Evolutionary conservation across 805 yeast species (phyloP).

Genomic region (Starmerella sirachaensis): DNA sequence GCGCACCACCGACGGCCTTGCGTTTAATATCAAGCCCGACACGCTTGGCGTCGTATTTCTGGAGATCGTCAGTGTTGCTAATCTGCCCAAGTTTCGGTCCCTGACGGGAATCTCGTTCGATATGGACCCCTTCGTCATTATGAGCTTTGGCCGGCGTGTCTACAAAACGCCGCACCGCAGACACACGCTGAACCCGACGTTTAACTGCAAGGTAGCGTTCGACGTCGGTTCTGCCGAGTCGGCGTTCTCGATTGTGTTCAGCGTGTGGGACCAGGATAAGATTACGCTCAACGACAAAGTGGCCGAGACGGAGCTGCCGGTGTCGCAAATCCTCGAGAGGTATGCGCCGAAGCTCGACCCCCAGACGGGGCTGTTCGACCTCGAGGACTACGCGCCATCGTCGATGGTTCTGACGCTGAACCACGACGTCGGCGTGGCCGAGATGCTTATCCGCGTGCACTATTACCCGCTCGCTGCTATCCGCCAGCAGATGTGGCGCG

Average conservation of each 20-base stretch:
- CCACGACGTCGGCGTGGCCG: slow-evolving; percentile 22
- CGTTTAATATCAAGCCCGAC: slow-evolving; percentile 19
- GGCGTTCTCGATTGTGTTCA: slow-evolving; percentile 53
- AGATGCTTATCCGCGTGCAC: slow-evolving; percentile 46
- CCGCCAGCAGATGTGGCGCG: slow-evolving; percentile 58
- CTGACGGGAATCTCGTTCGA: slow-evolving; percentile 69
- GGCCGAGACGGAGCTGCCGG: slow-evolving; percentile 49
- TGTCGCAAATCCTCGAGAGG: slow-evolving; percentile 35
- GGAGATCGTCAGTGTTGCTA: slow-evolving; percentile 61
- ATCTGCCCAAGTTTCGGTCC: slow-evolving; percentile 65
- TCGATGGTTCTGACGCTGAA: slow-evolving; percentile 16
- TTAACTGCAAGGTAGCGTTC: slow-evolving; percentile 67
- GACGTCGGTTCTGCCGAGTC: slow-evolving; percentile 59
- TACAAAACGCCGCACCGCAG: slow-evolving; percentile 75
- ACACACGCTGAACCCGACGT: slow-evolving; percentile 72
- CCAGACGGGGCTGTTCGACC: slow-evolving; percentile 28
- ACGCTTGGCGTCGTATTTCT: slow-evolving; percentile 59
- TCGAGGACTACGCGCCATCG: slow-evolving; percentile 15
- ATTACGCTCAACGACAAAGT: slow-evolving; percentile 75
- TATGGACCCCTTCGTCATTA: slow-evolving; percentile 93
- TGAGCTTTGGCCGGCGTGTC: slow-evolving; percentile 78
- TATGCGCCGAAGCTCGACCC: slow-evolving; percentile 28
- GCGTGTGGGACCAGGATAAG: slow-evolving; percentile 73
- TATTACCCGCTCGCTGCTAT: slow-evolving; percentile 55
- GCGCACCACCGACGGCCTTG: slow-evolving; percentile 13